Conservation (phyloP, 768 basidiomycete genomes). For the Kwoniella pini region DNA sequence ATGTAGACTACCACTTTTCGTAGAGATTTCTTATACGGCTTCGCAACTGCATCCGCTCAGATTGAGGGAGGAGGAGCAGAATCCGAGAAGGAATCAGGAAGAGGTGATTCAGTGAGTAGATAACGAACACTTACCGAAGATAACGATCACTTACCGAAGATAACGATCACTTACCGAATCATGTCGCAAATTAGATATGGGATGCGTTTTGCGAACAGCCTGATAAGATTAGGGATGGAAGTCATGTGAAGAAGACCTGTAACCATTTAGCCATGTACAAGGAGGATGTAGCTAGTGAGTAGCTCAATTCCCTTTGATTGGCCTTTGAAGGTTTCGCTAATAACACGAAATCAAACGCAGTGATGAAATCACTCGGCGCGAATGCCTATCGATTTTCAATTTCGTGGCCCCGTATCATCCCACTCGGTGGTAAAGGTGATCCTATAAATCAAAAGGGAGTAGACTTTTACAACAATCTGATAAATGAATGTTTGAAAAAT, state of each 20-base stretch:
- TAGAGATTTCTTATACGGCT: constrained; percentile 43
- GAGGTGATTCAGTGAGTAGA: constrained; percentile 31
- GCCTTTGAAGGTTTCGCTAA: too few species aligned
- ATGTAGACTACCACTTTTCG: constrained; percentile 11
- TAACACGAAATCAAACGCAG: too few species aligned
- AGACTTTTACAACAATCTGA: constrained; percentile 68
- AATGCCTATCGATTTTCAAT: constrained; percentile 76
- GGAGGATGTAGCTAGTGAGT: constrained; percentile 43
- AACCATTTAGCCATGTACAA: constrained; percentile 69
- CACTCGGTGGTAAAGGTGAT: constrained; percentile 67
- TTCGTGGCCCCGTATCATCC: constrained; percentile 74
- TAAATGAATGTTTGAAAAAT: constrained; percentile 66
- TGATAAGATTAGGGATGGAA: constrained; percentile 70
- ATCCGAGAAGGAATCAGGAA: constrained; percentile 26
- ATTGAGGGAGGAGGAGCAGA: constrained; percentile 67
- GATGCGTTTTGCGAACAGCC: constrained; percentile 68
- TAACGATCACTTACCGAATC: too few species aligned
- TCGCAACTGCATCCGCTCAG: constrained; percentile 66
- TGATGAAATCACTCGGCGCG: constrained; percentile 66
- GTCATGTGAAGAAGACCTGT: constrained; percentile 69
- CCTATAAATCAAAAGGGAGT: constrained; percentile 71
- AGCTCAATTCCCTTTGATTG: not conserved
- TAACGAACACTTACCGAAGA: not conserved
- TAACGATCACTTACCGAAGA: too few species aligned
- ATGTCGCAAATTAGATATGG: constrained; percentile 59